Base-by-base conservation (phyloP, 768 basidiomycete species). In the Baorangia bicolor region DNA sequence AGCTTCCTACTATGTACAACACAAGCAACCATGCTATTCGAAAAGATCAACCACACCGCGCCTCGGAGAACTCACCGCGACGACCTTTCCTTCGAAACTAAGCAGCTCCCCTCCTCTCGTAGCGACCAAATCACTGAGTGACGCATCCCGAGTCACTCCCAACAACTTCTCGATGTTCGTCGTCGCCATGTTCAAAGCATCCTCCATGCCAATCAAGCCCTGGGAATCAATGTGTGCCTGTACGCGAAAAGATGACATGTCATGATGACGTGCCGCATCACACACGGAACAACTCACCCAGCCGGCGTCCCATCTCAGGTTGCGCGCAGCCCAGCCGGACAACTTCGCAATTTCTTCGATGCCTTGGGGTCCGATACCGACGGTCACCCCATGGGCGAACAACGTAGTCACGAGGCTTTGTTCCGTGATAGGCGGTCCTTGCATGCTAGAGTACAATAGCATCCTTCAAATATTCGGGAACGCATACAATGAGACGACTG, bases 251-350 rank as follows among this genome's bases (percentile, higher is more conserved):
- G 30, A 51, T 3, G n/a, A 34, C 28, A 1, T 40, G 41, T 61
- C 44, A 45, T n/a, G 37, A 28, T 10, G 18, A 18, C 25, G n/a
- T 27, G 21, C 34, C 21, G 9, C 12, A 14, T 31, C 41, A 45
- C 14, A 25, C 11, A 25, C 69, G 14, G 1, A 73, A 80, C 43
- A 48, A 88, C 95, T 88, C 94, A 97, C 97, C 96, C 98, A 51
- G 88, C 82, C 69, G 89, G 72, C 67, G 82, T 98, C 68, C 98
- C 95, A 71, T 86, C 38, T 94, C 92, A 51, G 89, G 88, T 59
- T 92, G 88, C 7, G 94, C 92, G 47, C 97, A 78, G 51, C 98
- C 77, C 55, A 98, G 76, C 51, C 93, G 79, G 69, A 95, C 90
- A 27, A 88, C 71, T 25, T 86, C 82, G 37, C 84, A 81, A 59